Evolutionary conservation across 1,284 basidiomycete species (phyloP).

Genomic region (Cutaneotrichosporon mucoides): DNA sequence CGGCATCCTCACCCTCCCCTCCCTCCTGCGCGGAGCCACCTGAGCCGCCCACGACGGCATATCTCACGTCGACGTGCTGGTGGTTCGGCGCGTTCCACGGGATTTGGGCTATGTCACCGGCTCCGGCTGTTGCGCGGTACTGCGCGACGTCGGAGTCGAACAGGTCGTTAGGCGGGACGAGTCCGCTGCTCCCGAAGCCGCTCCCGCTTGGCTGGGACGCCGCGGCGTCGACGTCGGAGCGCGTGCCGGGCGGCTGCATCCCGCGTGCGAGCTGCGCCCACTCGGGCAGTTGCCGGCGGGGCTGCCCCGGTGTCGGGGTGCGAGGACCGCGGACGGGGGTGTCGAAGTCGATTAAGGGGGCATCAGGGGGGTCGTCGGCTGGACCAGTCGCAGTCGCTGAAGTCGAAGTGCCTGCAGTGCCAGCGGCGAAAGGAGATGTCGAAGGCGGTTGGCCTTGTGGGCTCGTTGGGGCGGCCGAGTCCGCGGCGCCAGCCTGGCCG

Average conservation of each 20-base stretch:
- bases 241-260: neutral
- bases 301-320: neutral
- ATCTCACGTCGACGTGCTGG: neutral
- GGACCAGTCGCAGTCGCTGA: too few relatives aligned
- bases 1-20: too few relatives aligned
- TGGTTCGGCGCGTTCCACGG: conserved; percentile 3
- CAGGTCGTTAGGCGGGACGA: neutral
- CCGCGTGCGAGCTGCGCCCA: conserved; percentile 1
- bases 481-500: conserved; percentile 30
- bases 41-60: neutral
- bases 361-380: conserved; percentile 8
- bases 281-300: neutral
- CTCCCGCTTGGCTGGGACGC: too few relatives aligned
- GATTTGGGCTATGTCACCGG: neutral
- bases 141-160: neutral
- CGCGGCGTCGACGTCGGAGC: too few relatives aligned
- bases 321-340: neutral
- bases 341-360: neutral
- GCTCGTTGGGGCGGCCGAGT: neutral
- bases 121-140: neutral
- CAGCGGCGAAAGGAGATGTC: neutral
- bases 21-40: too few relatives aligned
- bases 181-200: neutral
- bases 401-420: neutral
- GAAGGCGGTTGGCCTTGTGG: neutral